Evolutionary conservation across 73 alveolate species (phyloP).

Genomic region (Symbiodinium natans): DNA sequence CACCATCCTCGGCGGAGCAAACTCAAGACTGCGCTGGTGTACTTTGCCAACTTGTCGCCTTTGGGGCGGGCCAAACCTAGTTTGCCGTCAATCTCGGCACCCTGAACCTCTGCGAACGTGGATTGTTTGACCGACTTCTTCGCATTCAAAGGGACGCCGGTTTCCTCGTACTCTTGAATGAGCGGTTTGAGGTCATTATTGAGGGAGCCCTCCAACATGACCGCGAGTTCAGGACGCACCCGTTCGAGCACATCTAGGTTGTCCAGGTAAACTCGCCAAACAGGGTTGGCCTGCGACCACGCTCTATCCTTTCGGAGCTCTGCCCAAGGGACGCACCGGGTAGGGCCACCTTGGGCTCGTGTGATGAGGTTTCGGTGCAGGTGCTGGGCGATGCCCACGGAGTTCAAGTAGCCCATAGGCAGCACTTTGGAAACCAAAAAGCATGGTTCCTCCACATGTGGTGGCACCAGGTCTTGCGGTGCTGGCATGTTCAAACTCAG

Average conservation of each 20-base stretch:
- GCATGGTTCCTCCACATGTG: neutral
- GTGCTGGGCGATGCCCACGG: slow-evolving; percentile 17
- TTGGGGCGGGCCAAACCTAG: neutral
- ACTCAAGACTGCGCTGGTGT: neutral
- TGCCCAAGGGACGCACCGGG: too few relatives aligned
- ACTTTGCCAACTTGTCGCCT: neutral
- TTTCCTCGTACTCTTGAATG: neutral
- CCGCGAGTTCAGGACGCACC: neutral
- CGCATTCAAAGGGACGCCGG: neutral
- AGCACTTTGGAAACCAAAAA: neutral
- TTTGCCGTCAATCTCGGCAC: neutral
- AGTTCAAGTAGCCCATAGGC: slow-evolving; percentile 4
- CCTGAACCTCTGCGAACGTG: neutral
- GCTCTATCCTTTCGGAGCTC: slow-evolving; percentile 13
- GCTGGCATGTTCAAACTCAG: neutral
- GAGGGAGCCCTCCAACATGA: neutral
- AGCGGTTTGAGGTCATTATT: neutral
- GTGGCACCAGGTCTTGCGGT: neutral
- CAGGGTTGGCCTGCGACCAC: neutral
- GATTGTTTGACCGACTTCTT: neutral
- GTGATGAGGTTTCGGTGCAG: neutral
- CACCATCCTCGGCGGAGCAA: neutral
- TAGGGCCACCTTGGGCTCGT: neutral
- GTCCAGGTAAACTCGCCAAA: neutral
- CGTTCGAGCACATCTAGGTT: neutral